Percentiles rank a stretch among this genome's conserved stretches.
phyloP scores from a whole-genome alignment of 257 asterid genomes.

The Eustoma russellianum region DNA sequence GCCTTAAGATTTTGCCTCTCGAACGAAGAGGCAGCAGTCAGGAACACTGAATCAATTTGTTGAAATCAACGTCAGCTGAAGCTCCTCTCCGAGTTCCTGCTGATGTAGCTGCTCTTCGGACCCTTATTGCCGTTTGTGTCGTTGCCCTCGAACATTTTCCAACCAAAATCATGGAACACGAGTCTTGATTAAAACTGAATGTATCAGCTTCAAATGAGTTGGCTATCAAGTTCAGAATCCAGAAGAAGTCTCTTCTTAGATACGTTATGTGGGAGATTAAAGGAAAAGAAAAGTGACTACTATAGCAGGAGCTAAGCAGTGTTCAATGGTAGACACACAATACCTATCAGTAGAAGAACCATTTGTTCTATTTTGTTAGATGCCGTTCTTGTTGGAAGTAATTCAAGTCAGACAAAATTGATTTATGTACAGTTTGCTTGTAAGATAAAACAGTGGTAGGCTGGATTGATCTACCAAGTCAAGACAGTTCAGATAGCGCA shows the following conservation, averaged over 20 bases:
- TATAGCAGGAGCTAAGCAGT: conserved; percentile 23
- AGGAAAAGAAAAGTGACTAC: conserved; percentile 41
- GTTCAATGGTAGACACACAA: conserved; percentile 12
- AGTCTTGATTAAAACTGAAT: conserved; percentile 36
- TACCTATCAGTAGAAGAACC: no score
- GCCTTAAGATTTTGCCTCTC: conserved; percentile 68
- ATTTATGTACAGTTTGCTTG: no score
- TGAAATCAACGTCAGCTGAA: conserved; percentile 45
- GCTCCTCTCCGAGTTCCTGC: conserved; percentile 57
- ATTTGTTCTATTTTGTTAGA: no score
- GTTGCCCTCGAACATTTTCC: conserved; percentile 78
- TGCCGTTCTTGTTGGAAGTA: no score
- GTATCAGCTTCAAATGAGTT: conserved; percentile 47
- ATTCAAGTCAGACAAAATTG: no score
- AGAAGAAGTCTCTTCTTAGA: conserved; percentile 57
- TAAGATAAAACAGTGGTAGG: no score
- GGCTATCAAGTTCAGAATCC: conserved; percentile 60
- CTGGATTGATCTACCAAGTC: no score
- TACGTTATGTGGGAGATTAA: conserved; percentile 66
- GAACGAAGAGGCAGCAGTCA: conserved; percentile 42
- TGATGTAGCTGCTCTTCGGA: conserved; percentile 55
- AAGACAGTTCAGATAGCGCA: no score
- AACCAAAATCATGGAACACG: conserved; percentile 84
- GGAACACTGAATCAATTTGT: conserved; percentile 32
- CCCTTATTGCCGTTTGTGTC: conserved; percentile 61